These are phyloP conservation scores for Backusella psychrophila DNA, from an alignment of 192 early-diverging fungal species.

Conservation along the genomic window DNA sequence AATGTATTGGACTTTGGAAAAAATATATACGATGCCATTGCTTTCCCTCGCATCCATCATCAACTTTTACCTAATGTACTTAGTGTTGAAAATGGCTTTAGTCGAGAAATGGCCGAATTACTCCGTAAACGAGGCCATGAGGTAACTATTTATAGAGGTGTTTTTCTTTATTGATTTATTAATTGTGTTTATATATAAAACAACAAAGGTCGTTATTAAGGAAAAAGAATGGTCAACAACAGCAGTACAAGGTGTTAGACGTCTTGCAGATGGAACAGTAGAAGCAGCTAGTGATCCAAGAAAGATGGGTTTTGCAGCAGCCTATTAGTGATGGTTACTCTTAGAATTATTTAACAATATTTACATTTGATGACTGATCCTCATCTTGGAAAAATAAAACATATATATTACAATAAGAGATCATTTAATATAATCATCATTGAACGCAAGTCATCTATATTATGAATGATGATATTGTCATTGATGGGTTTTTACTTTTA, in stretches of 20 bases:
- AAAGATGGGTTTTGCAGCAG: constrained; percentile 26
- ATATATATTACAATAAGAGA: no score
- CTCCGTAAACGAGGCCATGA: constrained; percentile 37
- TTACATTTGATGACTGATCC: no score
- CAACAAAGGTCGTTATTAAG: no score
- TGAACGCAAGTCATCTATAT: no score
- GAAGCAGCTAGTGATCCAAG: constrained; percentile 27
- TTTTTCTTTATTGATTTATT: not conserved
- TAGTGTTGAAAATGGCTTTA: constrained; percentile 44
- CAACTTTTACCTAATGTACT: constrained; percentile 82
- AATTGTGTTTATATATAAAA: not conserved
- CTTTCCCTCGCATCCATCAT: constrained; percentile 79
- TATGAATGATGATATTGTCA: no score
- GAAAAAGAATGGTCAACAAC: constrained; percentile 3
- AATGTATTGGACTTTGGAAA: constrained; percentile 73
- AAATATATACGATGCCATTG: constrained; percentile 67
- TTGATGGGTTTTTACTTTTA: no score
- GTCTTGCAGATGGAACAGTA: constrained; percentile 18
- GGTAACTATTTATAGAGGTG: constrained; percentile 2
- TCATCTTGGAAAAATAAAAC: no score
- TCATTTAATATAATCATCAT: no score
- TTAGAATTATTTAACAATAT: no score
- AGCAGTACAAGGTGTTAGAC: constrained; percentile 24
- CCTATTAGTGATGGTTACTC: constrained; percentile 5
- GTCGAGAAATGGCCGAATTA: constrained; percentile 27